Evolutionary conservation across 148 eudicot species (phyloP).

Genomic region (Vaccinium vitisidaea): DNA sequence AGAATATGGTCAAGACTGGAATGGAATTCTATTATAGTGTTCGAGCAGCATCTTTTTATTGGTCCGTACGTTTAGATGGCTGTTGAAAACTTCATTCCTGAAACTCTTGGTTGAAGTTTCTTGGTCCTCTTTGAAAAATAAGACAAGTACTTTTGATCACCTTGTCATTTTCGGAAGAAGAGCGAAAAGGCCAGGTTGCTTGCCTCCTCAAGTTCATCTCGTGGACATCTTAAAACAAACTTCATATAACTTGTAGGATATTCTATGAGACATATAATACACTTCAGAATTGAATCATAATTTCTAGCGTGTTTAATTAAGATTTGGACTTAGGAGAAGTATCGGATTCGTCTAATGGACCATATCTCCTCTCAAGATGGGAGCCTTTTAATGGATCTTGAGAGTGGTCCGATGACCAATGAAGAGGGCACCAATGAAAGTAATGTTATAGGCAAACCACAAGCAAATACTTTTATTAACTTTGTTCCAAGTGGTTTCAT

Average conservation of each 20-base stretch:
- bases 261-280: background rate
- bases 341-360: conserved; percentile 17
- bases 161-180: background rate
- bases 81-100: background rate
- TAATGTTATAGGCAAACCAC: conserved; percentile 21
- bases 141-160: background rate
- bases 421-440: conserved; percentile 41
- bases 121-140: too few species aligned
- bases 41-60: background rate
- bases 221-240: background rate
- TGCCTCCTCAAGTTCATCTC: background rate
- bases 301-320: background rate
- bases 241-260: background rate
- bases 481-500: conserved; percentile 31
- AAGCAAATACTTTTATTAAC: conserved; percentile 31
- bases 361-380: conserved; percentile 38
- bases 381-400: conserved; percentile 48
- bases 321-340: conserved; percentile 6
- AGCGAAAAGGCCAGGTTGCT: background rate
- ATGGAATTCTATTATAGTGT: background rate
- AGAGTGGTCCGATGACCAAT: conserved; percentile 45
- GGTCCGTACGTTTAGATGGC: background rate
- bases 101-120: background rate
- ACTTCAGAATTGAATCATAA: background rate
- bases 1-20: conserved; percentile 9